phyloP scores from a whole-genome alignment of 768 basidiomycete species.

The Lactarius tabidus region DNA sequence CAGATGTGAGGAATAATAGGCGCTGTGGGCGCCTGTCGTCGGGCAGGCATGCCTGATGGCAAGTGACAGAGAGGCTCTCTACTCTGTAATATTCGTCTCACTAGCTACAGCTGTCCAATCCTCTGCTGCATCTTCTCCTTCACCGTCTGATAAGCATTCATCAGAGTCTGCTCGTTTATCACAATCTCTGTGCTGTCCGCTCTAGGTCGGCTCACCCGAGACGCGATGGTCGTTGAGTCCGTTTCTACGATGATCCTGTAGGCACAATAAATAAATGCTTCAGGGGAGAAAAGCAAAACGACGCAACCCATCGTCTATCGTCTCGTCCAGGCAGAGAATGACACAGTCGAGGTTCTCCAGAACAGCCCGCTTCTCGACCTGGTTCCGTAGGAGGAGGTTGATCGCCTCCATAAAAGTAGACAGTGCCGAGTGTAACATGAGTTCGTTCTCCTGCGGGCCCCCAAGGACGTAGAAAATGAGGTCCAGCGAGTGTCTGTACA shows the following conservation, averaged over 20 bases:
- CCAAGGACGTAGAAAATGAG: conserved; percentile 93
- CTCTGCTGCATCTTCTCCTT: too few relatives aligned
- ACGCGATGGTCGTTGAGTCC: conserved; percentile 90
- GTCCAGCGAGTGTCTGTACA: conserved; percentile 94
- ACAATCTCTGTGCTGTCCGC: conserved; percentile 95
- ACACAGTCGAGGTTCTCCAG: conserved; percentile 56
- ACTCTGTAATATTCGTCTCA: neutral
- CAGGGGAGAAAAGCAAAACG: conserved; percentile 33
- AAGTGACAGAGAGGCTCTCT: neutral
- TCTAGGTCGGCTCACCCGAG: conserved; percentile 85
- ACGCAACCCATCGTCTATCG: conserved; percentile 96
- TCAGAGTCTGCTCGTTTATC: too few relatives aligned
- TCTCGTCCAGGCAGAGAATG: conserved; percentile 91
- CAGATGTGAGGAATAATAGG: conserved; percentile 1
- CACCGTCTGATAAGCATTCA: too few relatives aligned
- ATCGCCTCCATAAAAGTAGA: conserved; percentile 83
- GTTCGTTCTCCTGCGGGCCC: conserved; percentile 46
- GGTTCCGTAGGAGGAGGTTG: conserved; percentile 79
- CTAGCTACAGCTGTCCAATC: conserved; percentile 70
- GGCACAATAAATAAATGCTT: neutral
- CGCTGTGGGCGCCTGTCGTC: conserved; percentile 69
- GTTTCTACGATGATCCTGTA: conserved; percentile 92
- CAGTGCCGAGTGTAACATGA: conserved; percentile 39
- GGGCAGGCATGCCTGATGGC: conserved; percentile 53
- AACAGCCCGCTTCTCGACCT: conserved; percentile 52